These are phyloP conservation scores for Spathaspora girioi DNA, from an alignment of 805 yeast species.

Conservation along the genomic window DNA sequence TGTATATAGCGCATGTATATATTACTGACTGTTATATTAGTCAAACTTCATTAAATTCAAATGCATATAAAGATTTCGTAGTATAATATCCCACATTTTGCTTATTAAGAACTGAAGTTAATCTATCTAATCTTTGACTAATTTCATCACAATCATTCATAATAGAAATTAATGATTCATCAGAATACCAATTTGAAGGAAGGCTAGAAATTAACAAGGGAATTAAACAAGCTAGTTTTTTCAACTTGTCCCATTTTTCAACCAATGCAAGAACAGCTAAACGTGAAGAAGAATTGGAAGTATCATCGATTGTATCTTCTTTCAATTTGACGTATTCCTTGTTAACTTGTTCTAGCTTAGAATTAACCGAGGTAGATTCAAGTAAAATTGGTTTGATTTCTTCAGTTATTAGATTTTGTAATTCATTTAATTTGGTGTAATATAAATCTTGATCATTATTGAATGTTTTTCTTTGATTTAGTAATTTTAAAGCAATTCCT, in stretches of 20 bases:
- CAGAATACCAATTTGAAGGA: slow-evolving; percentile 36
- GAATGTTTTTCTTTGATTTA: slow-evolving; percentile 1
- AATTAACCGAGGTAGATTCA: slow-evolving; percentile 12
- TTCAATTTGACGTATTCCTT: slow-evolving; percentile 5
- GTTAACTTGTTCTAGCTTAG: slow-evolving; percentile 8
- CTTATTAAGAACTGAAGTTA: slow-evolving; percentile 15
- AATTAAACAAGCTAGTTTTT: slow-evolving; percentile 24
- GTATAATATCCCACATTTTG: slow-evolving; percentile 12
- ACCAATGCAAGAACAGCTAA: slow-evolving; percentile 9
- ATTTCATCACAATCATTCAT: slow-evolving; percentile 25
- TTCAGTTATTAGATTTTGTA: slow-evolving; percentile 6
- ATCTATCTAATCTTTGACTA: slow-evolving; percentile 15
- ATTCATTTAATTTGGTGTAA: slow-evolving; percentile 1
- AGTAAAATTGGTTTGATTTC: slow-evolving; percentile 16
- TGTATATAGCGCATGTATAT: slow-evolving; percentile 1
- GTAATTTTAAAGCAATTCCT: not conserved
- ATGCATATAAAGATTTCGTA: slow-evolving; percentile 17
- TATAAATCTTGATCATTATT: slow-evolving; percentile 4
- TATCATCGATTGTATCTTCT: slow-evolving; percentile 10
- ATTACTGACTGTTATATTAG: not conserved
- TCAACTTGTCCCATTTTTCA: slow-evolving; percentile 16
- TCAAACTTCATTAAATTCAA: slow-evolving; percentile 18
- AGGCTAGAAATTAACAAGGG: slow-evolving; percentile 29
- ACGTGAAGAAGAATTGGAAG: not conserved
- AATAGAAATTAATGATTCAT: slow-evolving; percentile 21